A percentile compares a stretch with the other conserved stretches of the same genome.
Conservation (phyloP, 1,284 basidiomycete species). For the Cryptococcus neoformans region DNA sequence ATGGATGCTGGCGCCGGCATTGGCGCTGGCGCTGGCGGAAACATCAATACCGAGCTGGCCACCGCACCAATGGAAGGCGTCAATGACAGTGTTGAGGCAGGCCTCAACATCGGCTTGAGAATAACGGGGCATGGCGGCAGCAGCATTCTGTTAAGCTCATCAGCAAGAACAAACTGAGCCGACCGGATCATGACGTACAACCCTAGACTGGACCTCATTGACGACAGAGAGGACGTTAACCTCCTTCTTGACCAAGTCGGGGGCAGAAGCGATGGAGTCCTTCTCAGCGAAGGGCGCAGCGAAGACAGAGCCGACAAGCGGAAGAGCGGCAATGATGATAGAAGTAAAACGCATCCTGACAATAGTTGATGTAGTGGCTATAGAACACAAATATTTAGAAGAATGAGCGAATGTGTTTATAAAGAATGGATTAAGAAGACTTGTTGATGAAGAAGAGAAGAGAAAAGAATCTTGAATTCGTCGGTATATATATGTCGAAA, state of each 20-base stretch:
- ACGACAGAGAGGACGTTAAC: slow-evolving; percentile 10
- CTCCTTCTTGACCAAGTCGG: slow-evolving; percentile 5
- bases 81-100: slow-evolving; percentile 8
- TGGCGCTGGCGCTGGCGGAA: slow-evolving; percentile 4
- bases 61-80: slow-evolving; percentile 11
- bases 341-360: slow-evolving; percentile 13
- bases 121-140: background rate
- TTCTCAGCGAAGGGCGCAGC: slow-evolving; percentile 10
- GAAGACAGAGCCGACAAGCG: slow-evolving; percentile 13
- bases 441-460: too few relatives aligned
- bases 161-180: background rate
- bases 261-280: slow-evolving; percentile 2
- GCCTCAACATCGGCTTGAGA: slow-evolving; percentile 9
- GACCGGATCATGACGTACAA: slow-evolving; percentile 2
- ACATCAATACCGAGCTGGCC: slow-evolving; percentile 10
- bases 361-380: background rate
- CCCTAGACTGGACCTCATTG: slow-evolving; percentile 8
- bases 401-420: background rate
- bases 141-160: background rate
- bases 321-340: slow-evolving; percentile 10
- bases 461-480: too few relatives aligned
- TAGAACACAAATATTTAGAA: slow-evolving; percentile 5
- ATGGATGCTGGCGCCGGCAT: slow-evolving; percentile 1
- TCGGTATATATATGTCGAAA: too few relatives aligned
- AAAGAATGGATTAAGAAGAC: background rate